Conservation (phyloP, 2,329 filamentous ascomycete species). For the Cladosporium oxysporum region DNA sequence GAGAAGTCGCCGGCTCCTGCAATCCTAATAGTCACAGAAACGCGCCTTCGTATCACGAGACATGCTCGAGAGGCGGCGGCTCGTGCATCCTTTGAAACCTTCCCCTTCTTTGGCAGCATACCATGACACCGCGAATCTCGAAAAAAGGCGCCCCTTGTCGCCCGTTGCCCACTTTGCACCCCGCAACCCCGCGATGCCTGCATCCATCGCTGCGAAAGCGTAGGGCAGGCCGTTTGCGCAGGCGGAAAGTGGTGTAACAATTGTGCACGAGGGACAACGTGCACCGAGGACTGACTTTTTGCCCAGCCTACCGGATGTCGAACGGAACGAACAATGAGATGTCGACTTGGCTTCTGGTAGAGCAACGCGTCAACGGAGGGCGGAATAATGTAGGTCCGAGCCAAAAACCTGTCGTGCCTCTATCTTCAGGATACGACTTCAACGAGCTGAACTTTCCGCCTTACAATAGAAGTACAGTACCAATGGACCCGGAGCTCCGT, state of each 20-base stretch:
- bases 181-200: constrained; percentile 16
- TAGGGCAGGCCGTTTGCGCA: constrained; percentile 5
- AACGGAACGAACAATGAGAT: not conserved
- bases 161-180: not conserved
- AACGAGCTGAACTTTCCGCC: not conserved
- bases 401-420: not conserved
- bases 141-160: not conserved
- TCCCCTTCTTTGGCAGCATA: not conserved
- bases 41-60: not conserved
- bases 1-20: constrained; percentile 1
- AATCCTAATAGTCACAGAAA: constrained; percentile 11
- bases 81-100: constrained; percentile 8
- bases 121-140: constrained; percentile 15
- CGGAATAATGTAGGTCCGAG: not conserved
- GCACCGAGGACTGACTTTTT: not conserved
- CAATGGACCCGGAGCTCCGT: not conserved
- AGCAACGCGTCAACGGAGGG: not conserved
- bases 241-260: not conserved
- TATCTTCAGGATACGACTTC: not conserved
- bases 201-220: not conserved
- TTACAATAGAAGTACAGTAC: not conserved
- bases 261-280: not conserved
- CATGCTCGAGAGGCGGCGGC: not conserved
- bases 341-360: not conserved
- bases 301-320: not conserved